These are phyloP conservation scores for Gossypium stocksii DNA, from an alignment of 345 rosid species.

Conservation along the genomic window DNA sequence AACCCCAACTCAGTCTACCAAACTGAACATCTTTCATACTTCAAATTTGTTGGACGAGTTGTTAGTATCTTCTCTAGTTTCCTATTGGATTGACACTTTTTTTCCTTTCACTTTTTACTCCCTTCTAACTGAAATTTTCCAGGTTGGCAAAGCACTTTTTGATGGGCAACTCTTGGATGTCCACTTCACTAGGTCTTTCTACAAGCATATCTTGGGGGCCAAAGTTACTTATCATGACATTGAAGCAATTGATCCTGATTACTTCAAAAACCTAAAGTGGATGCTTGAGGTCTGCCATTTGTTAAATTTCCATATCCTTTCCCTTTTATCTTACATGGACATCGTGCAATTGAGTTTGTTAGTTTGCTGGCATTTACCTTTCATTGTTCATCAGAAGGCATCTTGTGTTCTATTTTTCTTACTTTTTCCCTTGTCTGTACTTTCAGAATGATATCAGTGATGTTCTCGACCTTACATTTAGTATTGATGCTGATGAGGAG, in stretches of 20 bases:
- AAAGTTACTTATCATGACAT: slow-evolving; percentile 94
- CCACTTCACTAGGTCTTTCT: slow-evolving; percentile 93
- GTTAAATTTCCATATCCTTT: neutral
- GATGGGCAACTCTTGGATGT: slow-evolving; percentile 97
- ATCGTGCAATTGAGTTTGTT: neutral
- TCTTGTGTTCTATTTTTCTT: neutral
- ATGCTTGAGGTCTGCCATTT: slow-evolving; percentile 80
- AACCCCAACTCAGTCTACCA: slow-evolving; percentile 94
- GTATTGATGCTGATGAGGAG: slow-evolving; percentile 98
- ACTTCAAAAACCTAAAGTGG: slow-evolving; percentile 86
- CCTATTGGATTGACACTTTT: slow-evolving; percentile 3
- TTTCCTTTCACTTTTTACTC: slow-evolving; percentile 14
- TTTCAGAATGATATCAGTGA: slow-evolving; percentile 88
- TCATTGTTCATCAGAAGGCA: neutral
- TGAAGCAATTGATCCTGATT: slow-evolving; percentile 96
- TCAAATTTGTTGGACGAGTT: slow-evolving; percentile 94
- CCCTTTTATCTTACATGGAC: neutral
- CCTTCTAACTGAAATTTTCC: slow-evolving; percentile 19
- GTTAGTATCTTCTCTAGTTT: slow-evolving; percentile 45
- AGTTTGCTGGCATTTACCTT: neutral
- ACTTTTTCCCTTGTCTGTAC: slow-evolving; percentile 12
- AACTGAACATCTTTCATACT: slow-evolving; percentile 95
- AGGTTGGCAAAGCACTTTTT: slow-evolving; percentile 97
- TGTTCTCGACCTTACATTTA: slow-evolving; percentile 78
- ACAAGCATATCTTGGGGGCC: slow-evolving; percentile 91